Evolutionary conservation across 2,329 filamentous ascomycete species (phyloP).

Genomic region (Xylariales sp.): DNA sequence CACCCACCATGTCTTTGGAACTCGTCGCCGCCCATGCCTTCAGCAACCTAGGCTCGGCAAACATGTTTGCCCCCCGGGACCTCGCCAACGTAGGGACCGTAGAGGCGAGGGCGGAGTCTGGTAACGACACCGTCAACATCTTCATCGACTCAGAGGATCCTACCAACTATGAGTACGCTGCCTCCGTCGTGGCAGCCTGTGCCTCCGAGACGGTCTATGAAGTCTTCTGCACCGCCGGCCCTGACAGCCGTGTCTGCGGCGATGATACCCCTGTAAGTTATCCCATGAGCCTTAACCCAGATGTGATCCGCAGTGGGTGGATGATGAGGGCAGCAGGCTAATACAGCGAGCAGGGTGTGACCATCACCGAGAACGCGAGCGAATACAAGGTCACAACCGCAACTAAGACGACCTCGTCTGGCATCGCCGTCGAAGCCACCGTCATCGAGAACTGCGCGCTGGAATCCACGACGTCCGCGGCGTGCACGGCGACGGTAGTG

Average conservation of each 20-base stretch:
- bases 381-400: conserved; percentile 21
- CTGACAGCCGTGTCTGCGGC: conserved; percentile 13
- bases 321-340: neutral
- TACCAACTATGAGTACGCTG: conserved; percentile 26
- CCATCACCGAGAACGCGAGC: conserved; percentile 32
- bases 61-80: conserved; percentile 14
- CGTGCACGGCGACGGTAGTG: conserved; percentile 18
- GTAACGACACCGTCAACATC: conserved; percentile 17
- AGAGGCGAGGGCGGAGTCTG: conserved; percentile 4
- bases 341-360: conserved; percentile 13
- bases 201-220: conserved; percentile 23
- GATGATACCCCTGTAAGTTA: conserved; percentile 19
- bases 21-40: conserved; percentile 28
- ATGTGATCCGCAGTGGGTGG: neutral
- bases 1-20: conserved; percentile 27
- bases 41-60: conserved; percentile 13
- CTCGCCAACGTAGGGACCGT: neutral
- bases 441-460: conserved; percentile 26
- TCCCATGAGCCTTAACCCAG: neutral
- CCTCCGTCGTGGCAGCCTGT: conserved; percentile 34
- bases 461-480: conserved; percentile 27
- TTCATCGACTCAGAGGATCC: conserved; percentile 26
- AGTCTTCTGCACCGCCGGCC: conserved; percentile 25
- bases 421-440: conserved; percentile 5
- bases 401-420: conserved; percentile 6